A percentile compares a stretch with the other conserved stretches of the same genome.
Conservation (phyloP, 352 stramenopile genomes). For the Pythium chondricola region DNA sequence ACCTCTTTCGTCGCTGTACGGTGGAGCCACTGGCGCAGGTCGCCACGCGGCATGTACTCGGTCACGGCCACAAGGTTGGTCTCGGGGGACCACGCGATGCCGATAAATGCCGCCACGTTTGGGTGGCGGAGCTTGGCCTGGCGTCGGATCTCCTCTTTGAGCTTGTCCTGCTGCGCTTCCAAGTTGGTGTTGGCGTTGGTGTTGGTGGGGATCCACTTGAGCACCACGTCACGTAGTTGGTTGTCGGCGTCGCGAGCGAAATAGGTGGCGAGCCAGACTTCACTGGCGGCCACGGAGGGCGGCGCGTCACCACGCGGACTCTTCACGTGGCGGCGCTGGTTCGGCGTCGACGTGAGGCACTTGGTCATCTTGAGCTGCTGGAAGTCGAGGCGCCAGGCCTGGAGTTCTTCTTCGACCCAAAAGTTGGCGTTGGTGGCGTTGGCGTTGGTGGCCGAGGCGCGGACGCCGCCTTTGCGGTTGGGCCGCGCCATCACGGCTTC, state of each 20-base stretch:
- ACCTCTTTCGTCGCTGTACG: conserved; percentile 28
- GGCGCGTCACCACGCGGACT: too few relatives aligned
- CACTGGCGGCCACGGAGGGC: conserved; percentile 26
- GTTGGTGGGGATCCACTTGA: conserved; percentile 47
- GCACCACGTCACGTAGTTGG: conserved; percentile 35
- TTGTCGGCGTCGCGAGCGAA: conserved; percentile 25
- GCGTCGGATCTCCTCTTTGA: conserved; percentile 57
- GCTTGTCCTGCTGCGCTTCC: conserved; percentile 34
- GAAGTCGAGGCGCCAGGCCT: conserved; percentile 62
- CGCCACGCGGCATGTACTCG: conserved; percentile 65
- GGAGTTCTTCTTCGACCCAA: conserved; percentile 64
- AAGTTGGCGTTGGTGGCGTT: conserved; percentile 24
- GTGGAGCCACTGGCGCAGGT: conserved; percentile 68
- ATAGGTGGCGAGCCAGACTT: conserved; percentile 56
- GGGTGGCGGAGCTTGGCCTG: conserved; percentile 57
- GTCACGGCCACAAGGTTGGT: conserved; percentile 63
- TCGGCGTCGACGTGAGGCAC: conserved; percentile 37
- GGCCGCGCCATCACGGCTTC: not conserved
- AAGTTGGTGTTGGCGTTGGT: conserved; percentile 19
- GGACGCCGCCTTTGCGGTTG: not conserved
- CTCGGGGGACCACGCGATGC: conserved; percentile 62
- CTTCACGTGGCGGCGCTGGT: conserved; percentile 36
- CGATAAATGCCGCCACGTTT: conserved; percentile 59
- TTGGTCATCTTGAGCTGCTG: conserved; percentile 52
- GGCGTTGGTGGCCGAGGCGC: not conserved